A percentile compares a stretch with the other conserved stretches of the same genome.
phyloP scores from a whole-genome alignment of 2,329 filamentous ascomycete species.

The Kalaharituber pfeilii region DNA sequence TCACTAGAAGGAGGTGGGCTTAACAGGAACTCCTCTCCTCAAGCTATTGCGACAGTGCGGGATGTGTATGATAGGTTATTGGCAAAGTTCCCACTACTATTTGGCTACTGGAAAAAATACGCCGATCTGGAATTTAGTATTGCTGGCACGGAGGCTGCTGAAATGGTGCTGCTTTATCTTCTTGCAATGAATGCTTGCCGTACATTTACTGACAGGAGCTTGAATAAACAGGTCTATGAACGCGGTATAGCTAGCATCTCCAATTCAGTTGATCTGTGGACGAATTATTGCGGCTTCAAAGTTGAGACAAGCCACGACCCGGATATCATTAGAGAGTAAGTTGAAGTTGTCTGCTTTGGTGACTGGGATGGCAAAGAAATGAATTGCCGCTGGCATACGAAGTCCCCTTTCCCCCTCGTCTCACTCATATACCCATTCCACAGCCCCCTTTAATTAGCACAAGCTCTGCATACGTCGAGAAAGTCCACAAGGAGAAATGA shows the following conservation, averaged over 20 bases:
- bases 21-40: constrained; percentile 89
- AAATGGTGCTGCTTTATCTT: constrained; percentile 50
- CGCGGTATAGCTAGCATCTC: constrained; percentile 83
- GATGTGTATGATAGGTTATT: constrained; percentile 85
- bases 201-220: neutral
- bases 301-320: constrained; percentile 91
- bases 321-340: constrained; percentile 99
- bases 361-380: neutral
- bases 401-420: constrained; percentile 29
- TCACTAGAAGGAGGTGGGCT: constrained; percentile 57
- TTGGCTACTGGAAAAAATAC: constrained; percentile 99
- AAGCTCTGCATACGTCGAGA: neutral
- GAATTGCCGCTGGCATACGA: constrained; percentile 23
- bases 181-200: neutral
- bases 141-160: constrained; percentile 85
- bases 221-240: constrained; percentile 58
- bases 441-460: constrained; percentile 19
- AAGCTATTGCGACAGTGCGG: constrained; percentile 73
- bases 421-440: constrained; percentile 13
- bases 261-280: constrained; percentile 91
- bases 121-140: constrained; percentile 95
- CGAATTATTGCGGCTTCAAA: constrained; percentile 94
- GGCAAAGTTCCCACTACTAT: constrained; percentile 83
- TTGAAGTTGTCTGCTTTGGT: constrained; percentile 31
- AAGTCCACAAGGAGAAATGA: neutral